Evolutionary conservation across 129 eudicot genomes (phyloP).

Genomic region (Heracleum sosnowskyi): DNA sequence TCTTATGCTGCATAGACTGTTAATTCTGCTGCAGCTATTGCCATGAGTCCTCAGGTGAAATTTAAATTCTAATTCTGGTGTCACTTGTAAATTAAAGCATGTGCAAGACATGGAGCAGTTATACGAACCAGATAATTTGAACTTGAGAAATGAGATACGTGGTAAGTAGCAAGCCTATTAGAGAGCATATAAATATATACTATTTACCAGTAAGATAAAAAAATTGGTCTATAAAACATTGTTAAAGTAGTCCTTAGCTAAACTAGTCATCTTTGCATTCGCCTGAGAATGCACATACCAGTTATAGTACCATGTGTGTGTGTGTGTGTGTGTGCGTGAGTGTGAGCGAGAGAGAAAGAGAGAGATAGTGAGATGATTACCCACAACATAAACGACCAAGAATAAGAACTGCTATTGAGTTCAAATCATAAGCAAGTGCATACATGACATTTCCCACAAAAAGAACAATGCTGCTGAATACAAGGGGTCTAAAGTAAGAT

Average conservation of each 20-base stretch:
- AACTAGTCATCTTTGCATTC: neutral
- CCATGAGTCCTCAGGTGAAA: neutral
- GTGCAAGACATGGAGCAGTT: neutral
- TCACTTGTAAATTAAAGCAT: neutral
- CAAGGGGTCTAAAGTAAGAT: constrained; percentile 77
- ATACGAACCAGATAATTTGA: neutral
- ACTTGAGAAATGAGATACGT: neutral
- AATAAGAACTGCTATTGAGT: constrained; percentile 64
- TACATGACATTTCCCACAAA: constrained; percentile 73
- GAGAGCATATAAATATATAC: neutral
- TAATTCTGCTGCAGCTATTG: neutral
- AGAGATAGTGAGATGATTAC: constrained; percentile 27
- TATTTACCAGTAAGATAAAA: neutral
- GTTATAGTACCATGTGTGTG: neutral
- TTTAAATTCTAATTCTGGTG: neutral
- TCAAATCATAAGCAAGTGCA: constrained; percentile 79
- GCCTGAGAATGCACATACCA: neutral
- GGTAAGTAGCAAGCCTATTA: neutral
- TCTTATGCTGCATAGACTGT: neutral
- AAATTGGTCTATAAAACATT: neutral
- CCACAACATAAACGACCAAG: constrained; percentile 87
- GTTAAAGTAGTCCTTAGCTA: neutral
- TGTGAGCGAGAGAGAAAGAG: neutral
- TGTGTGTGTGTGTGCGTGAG: neutral
- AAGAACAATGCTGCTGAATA: constrained; percentile 92